Evolutionary conservation across 371 early-diverging fungal species (phyloP).

Genomic region (Haplosporangium sp.): DNA sequence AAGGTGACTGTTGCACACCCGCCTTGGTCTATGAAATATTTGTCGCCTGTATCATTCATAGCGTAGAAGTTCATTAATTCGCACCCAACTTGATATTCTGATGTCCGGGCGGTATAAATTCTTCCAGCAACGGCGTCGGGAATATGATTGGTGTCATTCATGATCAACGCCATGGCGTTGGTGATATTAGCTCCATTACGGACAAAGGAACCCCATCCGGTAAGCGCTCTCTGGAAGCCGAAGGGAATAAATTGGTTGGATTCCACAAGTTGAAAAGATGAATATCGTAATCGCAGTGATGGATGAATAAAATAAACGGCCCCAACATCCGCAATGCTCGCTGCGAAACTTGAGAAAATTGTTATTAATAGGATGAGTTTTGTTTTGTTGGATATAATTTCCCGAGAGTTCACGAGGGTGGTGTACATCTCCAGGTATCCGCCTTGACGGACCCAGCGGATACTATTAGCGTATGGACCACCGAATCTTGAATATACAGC

Average conservation of each 20-base stretch:
- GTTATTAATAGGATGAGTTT: neutral
- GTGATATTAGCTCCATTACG: neutral
- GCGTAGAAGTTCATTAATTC: neutral
- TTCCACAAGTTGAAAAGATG: no score
- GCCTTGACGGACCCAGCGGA: constrained; percentile 19
- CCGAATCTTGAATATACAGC: constrained; percentile 19
- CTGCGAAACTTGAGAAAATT: neutral
- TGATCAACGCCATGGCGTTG: constrained; percentile 1
- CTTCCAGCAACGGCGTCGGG: constrained; percentile 5
- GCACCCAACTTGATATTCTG: constrained; percentile 4
- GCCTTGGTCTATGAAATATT: neutral
- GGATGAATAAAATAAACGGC: constrained; percentile 4
- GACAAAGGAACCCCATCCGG: constrained; percentile 3
- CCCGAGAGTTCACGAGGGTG: neutral
- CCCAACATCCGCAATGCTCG: constrained; percentile 6
- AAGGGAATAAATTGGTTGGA: no score
- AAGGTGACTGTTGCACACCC: neutral
- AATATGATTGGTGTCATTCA: constrained; percentile 16
- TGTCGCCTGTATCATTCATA: neutral
- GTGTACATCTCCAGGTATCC: constrained; percentile 16
- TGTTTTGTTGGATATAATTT: neutral
- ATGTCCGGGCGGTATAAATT: constrained; percentile 6
- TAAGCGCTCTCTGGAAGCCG: no score
- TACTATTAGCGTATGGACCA: constrained; percentile 18
- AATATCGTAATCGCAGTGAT: neutral